phyloP scores from a whole-genome alignment of 352 stramenopile genomes.

The Phytophthora vignae region DNA sequence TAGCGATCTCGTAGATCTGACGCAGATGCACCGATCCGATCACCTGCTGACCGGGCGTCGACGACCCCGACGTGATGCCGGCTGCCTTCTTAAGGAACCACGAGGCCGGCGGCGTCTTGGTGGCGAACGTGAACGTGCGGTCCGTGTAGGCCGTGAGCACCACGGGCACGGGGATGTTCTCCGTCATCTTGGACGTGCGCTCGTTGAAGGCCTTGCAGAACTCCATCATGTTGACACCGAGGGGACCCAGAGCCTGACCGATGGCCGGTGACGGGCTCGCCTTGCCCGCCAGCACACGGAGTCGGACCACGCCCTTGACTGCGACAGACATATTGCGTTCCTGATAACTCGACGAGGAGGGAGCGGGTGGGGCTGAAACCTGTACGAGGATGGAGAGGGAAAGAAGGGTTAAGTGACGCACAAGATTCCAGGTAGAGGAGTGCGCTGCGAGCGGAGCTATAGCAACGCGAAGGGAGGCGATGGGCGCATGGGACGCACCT shows the following conservation, averaged over 20 bases:
- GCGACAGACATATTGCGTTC: slow-evolving; percentile 40
- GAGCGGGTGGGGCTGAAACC: slow-evolving; percentile 12
- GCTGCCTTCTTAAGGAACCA: slow-evolving; percentile 95
- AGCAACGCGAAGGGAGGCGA: slow-evolving; percentile 4
- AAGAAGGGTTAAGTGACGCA: slow-evolving; percentile 22
- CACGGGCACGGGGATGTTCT: slow-evolving; percentile 94
- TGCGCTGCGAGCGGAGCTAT: slow-evolving; percentile 2
- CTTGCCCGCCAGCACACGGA: slow-evolving; percentile 88
- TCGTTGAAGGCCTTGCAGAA: slow-evolving; percentile 99
- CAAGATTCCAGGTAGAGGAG: neutral
- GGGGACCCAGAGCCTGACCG: slow-evolving; percentile 93
- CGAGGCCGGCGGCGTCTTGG: slow-evolving; percentile 95
- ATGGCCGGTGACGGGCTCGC: slow-evolving; percentile 89
- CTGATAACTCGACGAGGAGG: slow-evolving; percentile 17
- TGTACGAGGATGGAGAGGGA: slow-evolving; percentile 6
- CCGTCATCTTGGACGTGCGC: slow-evolving; percentile 90
- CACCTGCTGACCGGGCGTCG: slow-evolving; percentile 75
- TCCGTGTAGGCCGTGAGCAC: slow-evolving; percentile 94
- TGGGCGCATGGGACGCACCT: slow-evolving; percentile 18
- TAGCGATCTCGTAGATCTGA: slow-evolving; percentile 98
- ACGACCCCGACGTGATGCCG: slow-evolving; percentile 82
- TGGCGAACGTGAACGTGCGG: slow-evolving; percentile 96
- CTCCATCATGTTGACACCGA: slow-evolving; percentile 99
- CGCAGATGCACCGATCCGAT: slow-evolving; percentile 92
- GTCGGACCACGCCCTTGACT: slow-evolving; percentile 86